phyloP scores from a whole-genome alignment of 2,329 filamentous ascomycete species.

The Hypoxylon sp. region DNA sequence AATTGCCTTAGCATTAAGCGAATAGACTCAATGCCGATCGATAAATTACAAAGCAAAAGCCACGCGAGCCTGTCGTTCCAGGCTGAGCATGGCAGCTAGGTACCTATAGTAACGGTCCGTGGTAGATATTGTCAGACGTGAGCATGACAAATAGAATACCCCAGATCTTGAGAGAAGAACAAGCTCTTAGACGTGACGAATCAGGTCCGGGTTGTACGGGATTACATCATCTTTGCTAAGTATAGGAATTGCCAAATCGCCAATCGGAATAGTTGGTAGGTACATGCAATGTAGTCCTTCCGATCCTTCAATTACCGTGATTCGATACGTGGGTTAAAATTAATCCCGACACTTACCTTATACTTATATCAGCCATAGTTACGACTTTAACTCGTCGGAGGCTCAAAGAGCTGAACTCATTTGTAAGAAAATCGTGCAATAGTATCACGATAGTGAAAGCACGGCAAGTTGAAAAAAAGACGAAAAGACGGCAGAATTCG shows the following conservation, averaged over 20 bases:
- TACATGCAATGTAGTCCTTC: background rate
- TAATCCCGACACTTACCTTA: slow-evolving; percentile 17
- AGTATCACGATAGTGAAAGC: slow-evolving; percentile 9
- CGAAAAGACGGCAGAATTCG: slow-evolving; percentile 29
- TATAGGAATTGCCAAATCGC: slow-evolving; percentile 15
- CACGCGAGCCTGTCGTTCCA: slow-evolving; percentile 4
- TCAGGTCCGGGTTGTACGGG: slow-evolving; percentile 5
- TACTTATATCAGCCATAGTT: background rate
- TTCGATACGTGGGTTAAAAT: background rate
- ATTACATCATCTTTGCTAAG: slow-evolving; percentile 20
- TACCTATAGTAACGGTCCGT: background rate
- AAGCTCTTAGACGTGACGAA: slow-evolving; percentile 20
- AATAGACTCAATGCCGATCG: slow-evolving; percentile 9
- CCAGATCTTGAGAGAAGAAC: slow-evolving; percentile 9
- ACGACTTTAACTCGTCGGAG: background rate
- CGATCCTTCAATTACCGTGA: slow-evolving; percentile 17
- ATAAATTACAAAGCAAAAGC: background rate
- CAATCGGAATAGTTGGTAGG: slow-evolving; percentile 18
- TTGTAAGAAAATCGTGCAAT: slow-evolving; percentile 7
- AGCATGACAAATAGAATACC: slow-evolving; percentile 25
- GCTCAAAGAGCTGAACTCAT: slow-evolving; percentile 14
- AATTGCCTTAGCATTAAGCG: slow-evolving; percentile 10
- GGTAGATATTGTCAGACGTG: slow-evolving; percentile 18
- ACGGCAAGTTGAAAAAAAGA: slow-evolving; percentile 1
- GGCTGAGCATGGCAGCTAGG: slow-evolving; percentile 26